Evolutionary conservation across 2,329 filamentous ascomycete genomes (phyloP).

Genomic region (Penicillium sp.): DNA sequence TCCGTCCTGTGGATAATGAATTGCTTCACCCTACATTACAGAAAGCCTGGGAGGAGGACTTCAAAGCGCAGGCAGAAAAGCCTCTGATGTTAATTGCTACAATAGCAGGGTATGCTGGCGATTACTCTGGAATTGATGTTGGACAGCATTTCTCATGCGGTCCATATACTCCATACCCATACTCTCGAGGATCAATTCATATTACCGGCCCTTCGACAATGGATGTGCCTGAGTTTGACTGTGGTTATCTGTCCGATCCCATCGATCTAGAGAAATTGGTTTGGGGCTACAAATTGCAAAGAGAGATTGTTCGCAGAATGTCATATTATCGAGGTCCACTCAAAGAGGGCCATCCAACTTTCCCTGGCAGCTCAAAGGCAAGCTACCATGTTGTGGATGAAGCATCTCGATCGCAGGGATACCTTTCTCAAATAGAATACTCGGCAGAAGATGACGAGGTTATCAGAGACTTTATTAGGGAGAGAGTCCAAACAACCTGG

Average conservation of each 20-base stretch:
- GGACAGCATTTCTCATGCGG: constrained; percentile 53
- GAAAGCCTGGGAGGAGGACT: constrained; percentile 55
- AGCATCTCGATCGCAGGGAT: constrained; percentile 19
- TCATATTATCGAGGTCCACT: constrained; percentile 46
- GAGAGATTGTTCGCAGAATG: constrained; percentile 58
- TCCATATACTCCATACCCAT: constrained; percentile 57
- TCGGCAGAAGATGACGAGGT: constrained; percentile 46
- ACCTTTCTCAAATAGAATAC: constrained; percentile 44
- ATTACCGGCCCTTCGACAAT: constrained; percentile 44
- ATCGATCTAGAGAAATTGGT: constrained; percentile 57
- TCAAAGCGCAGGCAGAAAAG: constrained; percentile 43
- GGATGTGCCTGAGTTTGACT: constrained; percentile 52
- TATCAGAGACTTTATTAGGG: constrained; percentile 43
- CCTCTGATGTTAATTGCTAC: constrained; percentile 20
- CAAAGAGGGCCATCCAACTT: constrained; percentile 33
- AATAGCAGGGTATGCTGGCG: constrained; percentile 20
- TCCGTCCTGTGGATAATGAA: constrained; percentile 54
- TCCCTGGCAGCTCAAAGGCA: constrained; percentile 46
- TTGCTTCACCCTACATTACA: constrained; percentile 53
- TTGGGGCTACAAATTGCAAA: constrained; percentile 63
- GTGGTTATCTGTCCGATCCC: constrained; percentile 54
- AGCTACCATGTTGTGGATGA: constrained; percentile 18
- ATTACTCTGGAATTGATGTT: constrained; percentile 29
- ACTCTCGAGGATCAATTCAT: constrained; percentile 59
- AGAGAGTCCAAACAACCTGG: constrained; percentile 40